A percentile compares a stretch with the other conserved stretches of the same genome.
Conservation (phyloP, 2,329 filamentous ascomycete species). For the Colletotrichum tabaci region DNA sequence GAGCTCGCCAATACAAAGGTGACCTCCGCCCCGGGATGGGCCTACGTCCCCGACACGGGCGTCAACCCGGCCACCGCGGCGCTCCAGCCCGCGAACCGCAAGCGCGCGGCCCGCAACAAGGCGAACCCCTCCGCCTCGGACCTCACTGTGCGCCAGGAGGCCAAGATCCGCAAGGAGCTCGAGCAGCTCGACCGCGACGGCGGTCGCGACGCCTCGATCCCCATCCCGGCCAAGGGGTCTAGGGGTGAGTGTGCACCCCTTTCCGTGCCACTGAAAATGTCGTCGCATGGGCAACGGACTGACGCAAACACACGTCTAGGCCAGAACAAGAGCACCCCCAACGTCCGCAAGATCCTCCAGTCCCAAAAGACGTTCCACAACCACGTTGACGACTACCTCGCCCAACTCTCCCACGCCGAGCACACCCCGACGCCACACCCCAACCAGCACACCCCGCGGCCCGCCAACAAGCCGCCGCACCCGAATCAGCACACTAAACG, state of each 20-base stretch:
- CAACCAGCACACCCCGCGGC: constrained; percentile 48
- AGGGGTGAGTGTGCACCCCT: constrained; percentile 51
- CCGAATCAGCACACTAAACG: constrained; percentile 43
- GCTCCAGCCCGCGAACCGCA: constrained; percentile 71
- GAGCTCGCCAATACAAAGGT: constrained; percentile 82
- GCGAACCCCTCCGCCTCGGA: constrained; percentile 72
- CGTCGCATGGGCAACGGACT: neutral
- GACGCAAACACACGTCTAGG: constrained; percentile 46
- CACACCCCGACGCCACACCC: constrained; percentile 50
- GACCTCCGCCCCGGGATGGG: constrained; percentile 86
- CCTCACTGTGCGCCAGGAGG: constrained; percentile 84
- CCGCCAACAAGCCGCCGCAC: constrained; percentile 43
- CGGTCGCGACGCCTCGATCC: constrained; percentile 79
- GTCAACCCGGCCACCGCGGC: constrained; percentile 70
- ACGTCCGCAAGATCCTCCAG: constrained; percentile 82
- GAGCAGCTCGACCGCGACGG: constrained; percentile 88
- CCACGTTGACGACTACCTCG: constrained; percentile 85
- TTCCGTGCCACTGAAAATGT: neutral
- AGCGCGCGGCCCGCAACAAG: constrained; percentile 77
- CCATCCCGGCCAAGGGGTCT: constrained; percentile 72
- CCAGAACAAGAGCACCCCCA: constrained; percentile 74
- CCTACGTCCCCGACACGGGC: constrained; percentile 86
- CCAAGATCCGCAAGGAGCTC: constrained; percentile 85
- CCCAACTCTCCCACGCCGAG: constrained; percentile 66
- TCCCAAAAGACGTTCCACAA: constrained; percentile 89